Evolutionary conservation across 805 yeast genomes (phyloP), one percentile per base, ranked within the genome.

Genomic region (Schizosaccharomyces osmophilus): DNA sequence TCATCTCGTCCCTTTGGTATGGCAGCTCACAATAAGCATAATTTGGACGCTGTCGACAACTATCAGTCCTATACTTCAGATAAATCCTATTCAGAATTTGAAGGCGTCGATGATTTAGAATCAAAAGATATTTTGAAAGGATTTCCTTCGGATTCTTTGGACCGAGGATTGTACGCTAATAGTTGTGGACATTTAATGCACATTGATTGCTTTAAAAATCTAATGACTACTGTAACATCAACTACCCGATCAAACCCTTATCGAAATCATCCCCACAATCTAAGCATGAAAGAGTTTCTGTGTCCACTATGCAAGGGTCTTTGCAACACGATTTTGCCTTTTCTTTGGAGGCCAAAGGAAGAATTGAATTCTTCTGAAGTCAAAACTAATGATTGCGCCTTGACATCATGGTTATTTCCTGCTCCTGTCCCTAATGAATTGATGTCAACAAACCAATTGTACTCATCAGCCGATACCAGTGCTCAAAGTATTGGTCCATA

Each of bases 181-280:
- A 83, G 95, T 61, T 90, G 98, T 73, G 95, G 96, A 0, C 98
- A 90, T 71, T 94, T 95, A 1, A 84, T 90, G 82, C 98, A 90
- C 70, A 81, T 79, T 64, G 75, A 79, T 19, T 90, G 98, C 69
- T 84, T 83, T 67, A 71, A 79, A 61, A 81, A 81, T 63, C 85
- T 81, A 67, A 70, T 84, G 67, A 74, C 75, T 41, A 78, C 82
- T n/a, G 75, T 78, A 55, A 73, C 79, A 61, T 71, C 76, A 5
- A 77, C 83, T 17, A 63, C 61, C n/a, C 81, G 79, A 66, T 80
- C 77, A 19, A 95, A 87, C 68, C 80, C 88, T 42, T 85, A 95
- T 0, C 76, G 95, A 68, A 86, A 89, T 60, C 75, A 82, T 4
- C 95, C 95, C 0, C 95, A 84, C 64, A 81, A 85, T 64, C 72